A percentile compares a stretch with the other conserved stretches of the same genome.
Evolutionary conservation across 2,329 filamentous ascomycete species (phyloP).

Genomic region (Mycosphaerella sp.): DNA sequence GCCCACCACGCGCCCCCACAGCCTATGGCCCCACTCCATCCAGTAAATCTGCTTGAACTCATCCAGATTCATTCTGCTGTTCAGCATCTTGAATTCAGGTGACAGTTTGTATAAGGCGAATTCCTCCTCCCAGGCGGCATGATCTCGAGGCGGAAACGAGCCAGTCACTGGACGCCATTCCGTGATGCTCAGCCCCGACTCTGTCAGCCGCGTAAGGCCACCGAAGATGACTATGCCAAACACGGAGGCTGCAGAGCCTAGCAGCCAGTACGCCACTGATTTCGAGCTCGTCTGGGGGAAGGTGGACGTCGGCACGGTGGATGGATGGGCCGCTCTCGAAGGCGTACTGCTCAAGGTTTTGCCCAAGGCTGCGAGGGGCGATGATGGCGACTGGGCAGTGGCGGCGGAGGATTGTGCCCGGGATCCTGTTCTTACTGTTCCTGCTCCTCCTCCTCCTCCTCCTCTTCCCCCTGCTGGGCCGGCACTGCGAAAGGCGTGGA

Average conservation of each 20-base stretch:
- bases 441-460: no score
- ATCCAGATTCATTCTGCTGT: slow-evolving; percentile 82
- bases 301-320: slow-evolving; percentile 14
- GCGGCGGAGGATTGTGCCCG: slow-evolving; percentile 21
- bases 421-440: slow-evolving; percentile 1
- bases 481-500: slow-evolving; percentile 31
- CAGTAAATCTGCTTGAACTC: slow-evolving; percentile 99
- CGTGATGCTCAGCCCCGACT: slow-evolving; percentile 95
- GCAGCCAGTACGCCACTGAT: slow-evolving; percentile 81
- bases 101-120: slow-evolving; percentile 89
- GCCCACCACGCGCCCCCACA: slow-evolving; percentile 91
- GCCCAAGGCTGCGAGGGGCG: slow-evolving; percentile 31
- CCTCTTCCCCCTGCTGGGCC: slow-evolving; percentile 9
- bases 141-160: slow-evolving; percentile 72
- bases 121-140: slow-evolving; percentile 81
- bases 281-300: slow-evolving; percentile 52
- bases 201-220: slow-evolving; percentile 85
- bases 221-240: slow-evolving; percentile 97
- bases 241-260: slow-evolving; percentile 85
- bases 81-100: slow-evolving; percentile 86
- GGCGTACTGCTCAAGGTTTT: slow-evolving; percentile 24
- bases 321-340: background rate
- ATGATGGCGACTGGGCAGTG: slow-evolving; percentile 16
- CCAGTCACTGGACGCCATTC: slow-evolving; percentile 98
- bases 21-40: slow-evolving; percentile 96